A percentile compares a stretch with the other conserved stretches of the same genome.
These are phyloP conservation scores for Fusarium sp. DNA, from an alignment of 2,329 filamentous ascomycete species.

Conservation along the genomic window DNA sequence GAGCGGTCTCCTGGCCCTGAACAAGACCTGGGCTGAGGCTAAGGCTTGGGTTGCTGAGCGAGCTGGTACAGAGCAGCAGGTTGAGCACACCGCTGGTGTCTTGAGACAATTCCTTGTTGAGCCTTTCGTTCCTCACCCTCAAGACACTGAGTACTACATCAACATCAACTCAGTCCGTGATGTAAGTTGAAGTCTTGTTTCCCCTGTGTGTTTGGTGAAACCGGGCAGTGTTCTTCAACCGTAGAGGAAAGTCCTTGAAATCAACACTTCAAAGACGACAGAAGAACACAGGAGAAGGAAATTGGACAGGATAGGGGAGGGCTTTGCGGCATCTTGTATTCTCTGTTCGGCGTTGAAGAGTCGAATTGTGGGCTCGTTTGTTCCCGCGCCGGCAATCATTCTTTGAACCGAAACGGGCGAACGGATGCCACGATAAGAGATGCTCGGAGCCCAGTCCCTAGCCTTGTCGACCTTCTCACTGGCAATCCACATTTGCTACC, in stretches of 20 bases:
- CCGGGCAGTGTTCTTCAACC: slow-evolving; percentile 1
- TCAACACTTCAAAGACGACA: not conserved
- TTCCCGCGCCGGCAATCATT: slow-evolving; percentile 44
- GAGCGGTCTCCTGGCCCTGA: slow-evolving; percentile 94
- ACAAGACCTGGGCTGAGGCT: slow-evolving; percentile 97
- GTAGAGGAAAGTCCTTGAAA: not conserved
- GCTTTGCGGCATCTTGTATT: slow-evolving; percentile 39
- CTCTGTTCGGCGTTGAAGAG: slow-evolving; percentile 31
- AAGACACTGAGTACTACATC: slow-evolving; percentile 99
- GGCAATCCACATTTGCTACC: slow-evolving; percentile 23
- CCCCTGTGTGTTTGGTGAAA: slow-evolving; percentile 35
- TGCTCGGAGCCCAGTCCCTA: slow-evolving; percentile 38
- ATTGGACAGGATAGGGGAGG: slow-evolving; percentile 16
- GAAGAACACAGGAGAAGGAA: slow-evolving; percentile 14
- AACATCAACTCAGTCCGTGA: slow-evolving; percentile 99
- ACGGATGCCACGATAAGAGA: slow-evolving; percentile 55
- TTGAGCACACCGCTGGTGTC: slow-evolving; percentile 90
- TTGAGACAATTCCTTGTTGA: slow-evolving; percentile 97
- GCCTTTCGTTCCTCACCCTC: slow-evolving; percentile 96
- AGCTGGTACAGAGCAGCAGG: slow-evolving; percentile 91
- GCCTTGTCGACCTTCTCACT: slow-evolving; percentile 29
- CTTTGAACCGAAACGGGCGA: slow-evolving; percentile 52
- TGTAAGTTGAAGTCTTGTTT: slow-evolving; percentile 72
- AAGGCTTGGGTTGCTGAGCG: slow-evolving; percentile 93
- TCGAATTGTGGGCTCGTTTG: slow-evolving; percentile 46